These are phyloP conservation scores for Candida glucosophila DNA, from an alignment of 1,139 yeast species.

Conservation along the genomic window DNA sequence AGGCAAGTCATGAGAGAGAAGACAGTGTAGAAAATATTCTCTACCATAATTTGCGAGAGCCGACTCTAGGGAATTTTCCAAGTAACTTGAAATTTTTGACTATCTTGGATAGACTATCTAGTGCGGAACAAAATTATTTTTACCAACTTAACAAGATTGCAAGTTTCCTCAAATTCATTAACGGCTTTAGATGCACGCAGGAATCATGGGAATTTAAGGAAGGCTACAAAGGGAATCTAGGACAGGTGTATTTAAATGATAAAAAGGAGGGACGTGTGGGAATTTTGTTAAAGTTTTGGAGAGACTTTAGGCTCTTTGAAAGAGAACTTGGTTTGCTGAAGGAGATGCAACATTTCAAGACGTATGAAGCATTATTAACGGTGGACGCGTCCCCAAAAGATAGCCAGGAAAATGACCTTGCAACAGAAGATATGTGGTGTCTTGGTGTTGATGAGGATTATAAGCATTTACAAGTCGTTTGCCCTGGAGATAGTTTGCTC, in stretches of 20 bases:
- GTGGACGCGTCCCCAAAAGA: neutral
- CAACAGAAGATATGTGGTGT: conserved; percentile 16
- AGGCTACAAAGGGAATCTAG: conserved; percentile 20
- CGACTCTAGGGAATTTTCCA: conserved; percentile 25
- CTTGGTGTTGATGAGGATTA: conserved; percentile 2
- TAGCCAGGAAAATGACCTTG: conserved; percentile 10
- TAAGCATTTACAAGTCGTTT: too few relatives aligned
- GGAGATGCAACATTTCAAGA: conserved; percentile 10
- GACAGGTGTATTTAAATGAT: conserved; percentile 22
- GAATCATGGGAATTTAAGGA: conserved; percentile 14
- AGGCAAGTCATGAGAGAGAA: conserved; percentile 3
- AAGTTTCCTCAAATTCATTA: conserved; percentile 17
- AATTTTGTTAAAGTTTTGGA: conserved; percentile 29
- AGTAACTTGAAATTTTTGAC: conserved; percentile 29
- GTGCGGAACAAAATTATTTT: conserved; percentile 24
- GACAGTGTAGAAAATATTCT: conserved; percentile 21
- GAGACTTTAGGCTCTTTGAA: conserved; percentile 22
- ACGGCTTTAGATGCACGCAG: conserved; percentile 12
- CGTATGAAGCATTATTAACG: conserved; percentile 6
- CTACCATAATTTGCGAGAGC: conserved; percentile 15
- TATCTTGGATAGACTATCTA: conserved; percentile 26
- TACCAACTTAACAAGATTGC: conserved; percentile 24
- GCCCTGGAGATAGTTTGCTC: neutral
- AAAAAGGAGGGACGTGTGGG: conserved; percentile 19
- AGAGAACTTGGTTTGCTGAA: conserved; percentile 12